These are phyloP conservation scores for Thelonectria olida DNA, from an alignment of 2,329 filamentous ascomycete species.

Conservation along the genomic window DNA sequence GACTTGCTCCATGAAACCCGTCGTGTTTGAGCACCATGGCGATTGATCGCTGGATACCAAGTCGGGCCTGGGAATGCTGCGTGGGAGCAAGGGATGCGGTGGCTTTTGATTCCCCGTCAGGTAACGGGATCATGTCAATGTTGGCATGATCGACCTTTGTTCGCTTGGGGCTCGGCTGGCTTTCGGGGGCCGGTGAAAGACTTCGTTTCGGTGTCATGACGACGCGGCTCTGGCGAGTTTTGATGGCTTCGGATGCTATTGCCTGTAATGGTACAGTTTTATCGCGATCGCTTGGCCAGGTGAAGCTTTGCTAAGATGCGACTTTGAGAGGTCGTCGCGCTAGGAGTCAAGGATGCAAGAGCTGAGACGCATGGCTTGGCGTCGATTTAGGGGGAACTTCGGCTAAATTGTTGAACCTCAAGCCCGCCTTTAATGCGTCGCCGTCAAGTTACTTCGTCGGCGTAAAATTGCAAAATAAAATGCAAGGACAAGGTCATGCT, in stretches of 20 bases:
- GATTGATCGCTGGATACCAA: conserved; percentile 63
- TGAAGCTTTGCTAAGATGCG: neutral
- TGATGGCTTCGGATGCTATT: neutral
- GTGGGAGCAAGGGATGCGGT: conserved; percentile 39
- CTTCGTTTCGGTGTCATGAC: conserved; percentile 51
- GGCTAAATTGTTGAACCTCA: conserved; percentile 6
- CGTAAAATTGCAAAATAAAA: too few species aligned
- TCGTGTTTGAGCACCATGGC: conserved; percentile 64
- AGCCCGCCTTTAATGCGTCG: too few species aligned
- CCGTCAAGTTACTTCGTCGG: too few species aligned
- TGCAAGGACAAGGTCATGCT: too few species aligned
- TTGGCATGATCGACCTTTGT: conserved; percentile 24
- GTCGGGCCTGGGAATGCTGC: conserved; percentile 45
- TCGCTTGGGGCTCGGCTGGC: conserved; percentile 44
- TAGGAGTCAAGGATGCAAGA: neutral
- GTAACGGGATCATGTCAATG: conserved; percentile 1
- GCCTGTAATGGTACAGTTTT: neutral
- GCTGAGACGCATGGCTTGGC: conserved; percentile 8
- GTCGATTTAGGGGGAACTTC: conserved; percentile 29
- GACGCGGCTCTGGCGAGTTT: conserved; percentile 6
- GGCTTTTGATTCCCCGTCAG: conserved; percentile 29
- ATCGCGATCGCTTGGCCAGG: neutral
- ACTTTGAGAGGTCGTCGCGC: neutral
- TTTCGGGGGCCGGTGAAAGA: conserved; percentile 42
- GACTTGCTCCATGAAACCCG: conserved; percentile 64